Evolutionary conservation across 805 yeast species (phyloP).

Genomic region (Metschnikowia drakensbergensis): DNA sequence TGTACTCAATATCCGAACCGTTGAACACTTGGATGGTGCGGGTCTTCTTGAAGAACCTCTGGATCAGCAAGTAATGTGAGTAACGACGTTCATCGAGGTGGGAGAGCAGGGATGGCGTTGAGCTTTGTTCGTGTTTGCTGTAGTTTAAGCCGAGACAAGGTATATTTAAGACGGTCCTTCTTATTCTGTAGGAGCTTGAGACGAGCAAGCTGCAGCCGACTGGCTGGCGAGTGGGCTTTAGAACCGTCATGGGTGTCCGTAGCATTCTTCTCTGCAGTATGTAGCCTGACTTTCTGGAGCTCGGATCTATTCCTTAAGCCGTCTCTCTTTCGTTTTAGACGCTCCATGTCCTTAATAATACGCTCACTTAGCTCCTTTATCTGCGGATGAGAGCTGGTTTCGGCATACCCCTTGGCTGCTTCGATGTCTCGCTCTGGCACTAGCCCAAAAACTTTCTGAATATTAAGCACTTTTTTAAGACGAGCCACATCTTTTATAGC

Average conservation of each 20-base stretch:
- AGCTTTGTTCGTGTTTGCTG: slow-evolving; percentile 17
- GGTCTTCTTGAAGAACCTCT: slow-evolving; percentile 15
- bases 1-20: slow-evolving; percentile 27
- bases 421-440: slow-evolving; percentile 47
- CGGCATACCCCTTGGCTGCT: slow-evolving; percentile 36
- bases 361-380: slow-evolving; percentile 28
- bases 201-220: slow-evolving; percentile 34
- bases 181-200: slow-evolving; percentile 40
- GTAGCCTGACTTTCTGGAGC: slow-evolving; percentile 39
- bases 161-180: slow-evolving; percentile 43
- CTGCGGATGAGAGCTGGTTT: slow-evolving; percentile 41
- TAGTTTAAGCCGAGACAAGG: slow-evolving; percentile 25
- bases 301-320: slow-evolving; percentile 35
- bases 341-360: slow-evolving; percentile 31
- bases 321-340: slow-evolving; percentile 30
- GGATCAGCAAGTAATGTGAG: too few species aligned
- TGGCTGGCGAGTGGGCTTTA: slow-evolving; percentile 21
- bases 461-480: slow-evolving; percentile 37
- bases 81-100: slow-evolving; percentile 2
- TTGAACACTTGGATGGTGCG: slow-evolving; percentile 36
- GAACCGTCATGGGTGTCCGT: slow-evolving; percentile 9
- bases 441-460: slow-evolving; percentile 47
- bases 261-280: slow-evolving; percentile 15
- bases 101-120: slow-evolving; percentile 12
- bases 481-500: slow-evolving; percentile 40